Evolutionary conservation across 1,284 basidiomycete genomes (phyloP).

Genomic region (Malassezia vespertilionis): DNA sequence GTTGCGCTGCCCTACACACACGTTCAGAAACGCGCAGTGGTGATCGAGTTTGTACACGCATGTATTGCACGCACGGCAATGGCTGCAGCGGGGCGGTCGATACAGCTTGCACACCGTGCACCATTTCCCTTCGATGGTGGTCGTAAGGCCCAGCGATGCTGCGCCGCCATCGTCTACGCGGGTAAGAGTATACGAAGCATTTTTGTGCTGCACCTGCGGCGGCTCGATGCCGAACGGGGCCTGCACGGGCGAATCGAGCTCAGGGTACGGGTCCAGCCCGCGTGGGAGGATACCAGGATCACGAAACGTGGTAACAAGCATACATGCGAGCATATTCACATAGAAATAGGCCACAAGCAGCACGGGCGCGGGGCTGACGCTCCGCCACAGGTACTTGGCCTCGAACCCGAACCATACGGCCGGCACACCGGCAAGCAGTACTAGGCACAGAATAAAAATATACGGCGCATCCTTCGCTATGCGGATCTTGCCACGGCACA

Average conservation of each 20-base stretch:
- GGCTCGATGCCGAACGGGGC: background rate
- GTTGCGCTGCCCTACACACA: conserved; percentile 45
- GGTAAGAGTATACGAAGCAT: conserved; percentile 22
- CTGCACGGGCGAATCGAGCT: conserved; percentile 20
- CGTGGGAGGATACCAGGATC: conserved; percentile 46
- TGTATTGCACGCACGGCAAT: conserved; percentile 46
- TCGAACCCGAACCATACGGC: conserved; percentile 38
- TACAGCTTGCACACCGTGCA: conserved; percentile 45
- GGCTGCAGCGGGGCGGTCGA: conserved; percentile 40
- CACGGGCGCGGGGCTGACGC: conserved; percentile 29
- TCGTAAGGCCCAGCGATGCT: conserved; percentile 6
- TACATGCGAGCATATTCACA: conserved; percentile 25
- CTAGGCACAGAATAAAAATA: conserved; percentile 20
- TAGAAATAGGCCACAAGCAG: conserved; percentile 34
- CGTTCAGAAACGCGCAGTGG: conserved; percentile 47
- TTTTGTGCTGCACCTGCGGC: conserved; percentile 18
- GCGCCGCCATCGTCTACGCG: conserved; percentile 18
- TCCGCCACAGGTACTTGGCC: conserved; percentile 25
- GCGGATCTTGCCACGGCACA: no score
- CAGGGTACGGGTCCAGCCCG: conserved; percentile 39
- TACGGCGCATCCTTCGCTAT: conserved; percentile 10
- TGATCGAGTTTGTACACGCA: conserved; percentile 47
- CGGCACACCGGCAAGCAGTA: conserved; percentile 26
- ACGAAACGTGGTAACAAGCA: conserved; percentile 35
- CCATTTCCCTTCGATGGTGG: conserved; percentile 35